Evolutionary conservation across 768 basidiomycete genomes (phyloP), one percentile per base, ranked within the genome.

Genomic region (Cubamyces lactineus): DNA sequence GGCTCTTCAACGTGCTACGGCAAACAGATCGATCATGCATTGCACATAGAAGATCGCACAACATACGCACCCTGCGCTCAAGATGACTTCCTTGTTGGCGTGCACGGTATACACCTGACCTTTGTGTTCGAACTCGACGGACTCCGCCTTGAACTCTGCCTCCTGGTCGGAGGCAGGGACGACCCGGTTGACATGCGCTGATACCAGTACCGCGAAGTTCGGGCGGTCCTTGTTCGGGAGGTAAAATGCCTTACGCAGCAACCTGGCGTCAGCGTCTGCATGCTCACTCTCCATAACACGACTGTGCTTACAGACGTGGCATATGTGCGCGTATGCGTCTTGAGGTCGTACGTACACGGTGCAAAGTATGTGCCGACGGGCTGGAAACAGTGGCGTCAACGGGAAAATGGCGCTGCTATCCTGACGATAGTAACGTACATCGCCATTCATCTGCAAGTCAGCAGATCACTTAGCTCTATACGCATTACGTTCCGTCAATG

Each of bases 71-170:
- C 67, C 65, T 0, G 67, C 46, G 15, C 66, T 53, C 5, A 71
- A 16, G 53, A 86, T 78, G 28, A 85, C 83, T 70, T 86, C 85
- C 55, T 78, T 79, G 50, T 66, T 71, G 13, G 79, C 81, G 28
- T 74, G 69, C 30, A 79, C 79, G 3, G 71, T 60, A 59, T 78
- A 75, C 5, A 46, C 67, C 13, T 62, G 61, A 23, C 64, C 74
- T 4, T 66, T 66, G 42, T 73, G 50, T 19, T 75, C 66, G 69
- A 84, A 86, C 54, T 78, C 78, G 17, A 86, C 78, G 5, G 82
- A 82, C 6, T 74, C 77, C 0, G 84, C 84, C 30, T 70, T 67
- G 23, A 82, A 63, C 8, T 70, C 60, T 5, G 67, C 54, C 16
- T 56, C 64, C 1, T 6, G 52, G 5, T 48, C 34, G 5, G 50